phyloP scores from a whole-genome alignment of 1,139 yeast genomes.

The Yamadazyma triangularis region DNA sequence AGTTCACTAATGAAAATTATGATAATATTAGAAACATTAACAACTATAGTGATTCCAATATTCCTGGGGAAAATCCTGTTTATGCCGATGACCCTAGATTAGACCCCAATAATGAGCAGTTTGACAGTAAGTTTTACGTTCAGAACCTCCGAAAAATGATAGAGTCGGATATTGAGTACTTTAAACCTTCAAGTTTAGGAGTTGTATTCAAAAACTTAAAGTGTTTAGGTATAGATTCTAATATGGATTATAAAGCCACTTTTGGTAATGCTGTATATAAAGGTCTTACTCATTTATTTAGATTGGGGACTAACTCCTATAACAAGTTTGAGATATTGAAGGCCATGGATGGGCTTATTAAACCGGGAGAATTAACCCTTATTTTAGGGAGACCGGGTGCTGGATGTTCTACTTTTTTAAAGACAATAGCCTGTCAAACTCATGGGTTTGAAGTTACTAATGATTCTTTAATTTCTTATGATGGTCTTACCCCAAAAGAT shows the following conservation, averaged over 20 bases:
- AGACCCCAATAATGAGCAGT: constrained; percentile 44
- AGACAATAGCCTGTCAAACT: constrained; percentile 31
- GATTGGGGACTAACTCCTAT: constrained; percentile 14
- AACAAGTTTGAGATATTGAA: constrained; percentile 28
- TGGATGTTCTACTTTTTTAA: constrained; percentile 32
- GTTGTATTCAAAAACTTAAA: constrained; percentile 63
- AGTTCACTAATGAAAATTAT: constrained; percentile 5
- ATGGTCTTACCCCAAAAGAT: constrained; percentile 46
- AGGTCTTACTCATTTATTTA: constrained; percentile 11
- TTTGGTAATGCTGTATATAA: constrained; percentile 47
- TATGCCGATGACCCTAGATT: constrained; percentile 12
- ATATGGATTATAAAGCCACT: constrained; percentile 76
- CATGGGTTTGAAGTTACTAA: constrained; percentile 30
- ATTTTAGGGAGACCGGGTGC: constrained; percentile 37
- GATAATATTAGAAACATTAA: constrained; percentile 14
- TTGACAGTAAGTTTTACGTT: constrained; percentile 46
- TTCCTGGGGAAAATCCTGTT: constrained; percentile 44
- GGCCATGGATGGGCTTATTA: constrained; percentile 29
- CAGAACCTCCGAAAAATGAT: constrained; percentile 18
- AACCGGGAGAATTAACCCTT: constrained; percentile 33
- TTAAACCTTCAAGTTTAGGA: constrained; percentile 62
- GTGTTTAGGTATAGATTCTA: constrained; percentile 74
- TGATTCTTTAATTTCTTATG: constrained; percentile 34
- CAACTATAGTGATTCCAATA: constrained; percentile 32
- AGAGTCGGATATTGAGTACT: constrained; percentile 54